Evolutionary conservation across 345 rosid genomes (phyloP).

Genomic region (rapeseed (Brassica napus)): DNA sequence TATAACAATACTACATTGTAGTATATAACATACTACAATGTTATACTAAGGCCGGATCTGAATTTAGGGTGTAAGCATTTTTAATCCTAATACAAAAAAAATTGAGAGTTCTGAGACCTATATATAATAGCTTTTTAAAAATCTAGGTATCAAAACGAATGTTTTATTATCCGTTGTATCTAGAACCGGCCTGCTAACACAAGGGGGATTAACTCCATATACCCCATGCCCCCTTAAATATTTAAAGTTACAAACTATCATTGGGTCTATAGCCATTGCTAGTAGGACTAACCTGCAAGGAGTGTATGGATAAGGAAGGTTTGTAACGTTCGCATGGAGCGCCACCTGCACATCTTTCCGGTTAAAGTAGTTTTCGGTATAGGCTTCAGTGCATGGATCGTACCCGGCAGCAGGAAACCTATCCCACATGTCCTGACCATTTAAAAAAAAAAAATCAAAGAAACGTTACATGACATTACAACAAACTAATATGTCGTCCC

Average conservation of each 20-base stretch:
- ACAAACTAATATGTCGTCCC: neutral
- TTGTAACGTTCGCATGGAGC: conserved; percentile 69
- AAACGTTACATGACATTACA: neutral
- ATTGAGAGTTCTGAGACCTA: neutral
- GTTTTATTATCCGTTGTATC: neutral
- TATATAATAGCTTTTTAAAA: neutral
- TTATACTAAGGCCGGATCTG: too few relatives aligned
- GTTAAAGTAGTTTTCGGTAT: conserved; percentile 58
- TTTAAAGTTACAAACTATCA: neutral
- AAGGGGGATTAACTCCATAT: too few relatives aligned
- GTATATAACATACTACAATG: neutral
- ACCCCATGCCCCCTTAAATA: neutral
- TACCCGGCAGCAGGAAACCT: conserved; percentile 55
- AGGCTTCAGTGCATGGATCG: conserved; percentile 67
- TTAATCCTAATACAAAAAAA: neutral
- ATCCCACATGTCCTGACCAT: conserved; percentile 51
- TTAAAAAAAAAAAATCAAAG: neutral
- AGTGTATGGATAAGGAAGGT: conserved; percentile 56
- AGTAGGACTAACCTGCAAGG: conserved; percentile 61
- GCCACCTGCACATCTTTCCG: conserved; percentile 70
- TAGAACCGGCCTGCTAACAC: neutral
- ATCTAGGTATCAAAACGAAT: too few relatives aligned
- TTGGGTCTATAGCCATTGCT: neutral
- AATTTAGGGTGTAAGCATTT: neutral
- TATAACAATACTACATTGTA: too few relatives aligned